A percentile compares a stretch with the other conserved stretches of the same genome.
phyloP scores from a whole-genome alignment of 495 filamentous ascomycete species.

The Xylaria nigripes region DNA sequence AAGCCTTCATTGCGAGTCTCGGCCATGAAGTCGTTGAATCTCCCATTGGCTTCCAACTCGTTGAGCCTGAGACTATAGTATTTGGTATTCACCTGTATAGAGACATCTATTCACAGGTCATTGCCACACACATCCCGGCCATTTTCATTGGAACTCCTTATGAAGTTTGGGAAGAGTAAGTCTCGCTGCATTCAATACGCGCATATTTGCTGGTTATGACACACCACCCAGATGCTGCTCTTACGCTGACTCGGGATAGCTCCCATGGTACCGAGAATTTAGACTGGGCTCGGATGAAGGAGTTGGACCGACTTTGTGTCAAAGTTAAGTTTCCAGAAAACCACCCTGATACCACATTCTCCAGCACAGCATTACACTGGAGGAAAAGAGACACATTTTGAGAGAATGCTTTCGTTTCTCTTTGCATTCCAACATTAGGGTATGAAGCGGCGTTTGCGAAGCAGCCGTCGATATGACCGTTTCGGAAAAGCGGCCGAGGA shows the following conservation, averaged over 20 bases:
- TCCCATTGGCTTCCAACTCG: slow-evolving; percentile 48
- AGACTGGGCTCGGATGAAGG: slow-evolving; percentile 14
- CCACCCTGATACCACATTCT: slow-evolving; percentile 26
- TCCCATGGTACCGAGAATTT: slow-evolving; percentile 1
- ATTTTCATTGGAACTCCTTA: slow-evolving; percentile 37
- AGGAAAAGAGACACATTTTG: slow-evolving; percentile 2
- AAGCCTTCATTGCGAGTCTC: slow-evolving; percentile 44
- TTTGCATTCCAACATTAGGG: neutral
- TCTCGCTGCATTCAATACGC: neutral
- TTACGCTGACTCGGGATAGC: slow-evolving; percentile 6
- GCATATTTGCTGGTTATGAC: too few relatives aligned
- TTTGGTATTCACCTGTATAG: slow-evolving; percentile 57
- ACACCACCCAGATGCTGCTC: neutral
- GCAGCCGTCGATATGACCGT: too few relatives aligned
- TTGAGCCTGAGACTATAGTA: slow-evolving; percentile 40
- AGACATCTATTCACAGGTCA: slow-evolving; percentile 28
- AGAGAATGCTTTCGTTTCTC: neutral
- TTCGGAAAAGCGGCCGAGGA: too few relatives aligned
- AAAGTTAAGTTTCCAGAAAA: slow-evolving; percentile 34
- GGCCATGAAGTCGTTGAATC: slow-evolving; percentile 48
- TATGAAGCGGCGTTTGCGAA: neutral
- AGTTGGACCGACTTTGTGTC: slow-evolving; percentile 24
- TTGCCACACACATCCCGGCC: slow-evolving; percentile 27
- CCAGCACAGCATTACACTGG: slow-evolving; percentile 34
- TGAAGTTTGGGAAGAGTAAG: slow-evolving; percentile 33